Evolutionary conservation across 2,329 filamentous ascomycete species (phyloP), one percentile per base, ranked within the genome.

Genomic region (Botrytis medusae): DNA sequence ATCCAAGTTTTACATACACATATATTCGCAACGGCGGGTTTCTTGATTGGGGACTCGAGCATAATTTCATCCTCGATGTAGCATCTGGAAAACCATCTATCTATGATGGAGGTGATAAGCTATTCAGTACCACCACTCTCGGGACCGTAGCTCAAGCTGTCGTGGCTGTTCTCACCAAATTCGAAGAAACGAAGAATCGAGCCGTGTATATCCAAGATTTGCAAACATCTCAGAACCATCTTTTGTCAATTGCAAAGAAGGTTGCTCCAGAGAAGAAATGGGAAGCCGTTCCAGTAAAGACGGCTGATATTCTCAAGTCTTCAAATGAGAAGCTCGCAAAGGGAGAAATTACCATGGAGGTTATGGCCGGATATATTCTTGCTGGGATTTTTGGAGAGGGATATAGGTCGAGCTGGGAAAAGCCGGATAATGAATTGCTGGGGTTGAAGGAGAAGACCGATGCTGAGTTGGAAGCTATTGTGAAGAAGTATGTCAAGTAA

Each of bases 11-110:
- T 82, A 82, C 85, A 22, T 92, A 90, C 83, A 90, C 87, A 0
- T 82, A 83, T 29, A 79, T 92, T 2, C 82, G 85, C 37, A 88
- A 83, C 71, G 86, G 86, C 0, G 80, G 83, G 0, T 91, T 92
- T 80, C 85, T 91, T 73, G 90, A 92, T 79, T 90, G 86, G 88
- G 84, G 83, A 12, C 65, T 85, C 8, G 54, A 79, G 74, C 76
- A 54, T 1, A 81, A 81, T 2, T 86, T 90, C 76, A 67, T 88
- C 8, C 69, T 88, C 2, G 82, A 87, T 73, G 74, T 83, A 1
- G 82, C 83, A n/a, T 79, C 82, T 1, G 81, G 83, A 2, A 83
- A 82, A 54, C 82, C 83, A 0, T 82, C 77, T 0, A 77, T 90
- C 0, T 84, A 83, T 72, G 85, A 90, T 74, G 85, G 84, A 1